Evolutionary conservation across 139 green algal genomes (phyloP).

Genomic region (Coelastrella sp.): DNA sequence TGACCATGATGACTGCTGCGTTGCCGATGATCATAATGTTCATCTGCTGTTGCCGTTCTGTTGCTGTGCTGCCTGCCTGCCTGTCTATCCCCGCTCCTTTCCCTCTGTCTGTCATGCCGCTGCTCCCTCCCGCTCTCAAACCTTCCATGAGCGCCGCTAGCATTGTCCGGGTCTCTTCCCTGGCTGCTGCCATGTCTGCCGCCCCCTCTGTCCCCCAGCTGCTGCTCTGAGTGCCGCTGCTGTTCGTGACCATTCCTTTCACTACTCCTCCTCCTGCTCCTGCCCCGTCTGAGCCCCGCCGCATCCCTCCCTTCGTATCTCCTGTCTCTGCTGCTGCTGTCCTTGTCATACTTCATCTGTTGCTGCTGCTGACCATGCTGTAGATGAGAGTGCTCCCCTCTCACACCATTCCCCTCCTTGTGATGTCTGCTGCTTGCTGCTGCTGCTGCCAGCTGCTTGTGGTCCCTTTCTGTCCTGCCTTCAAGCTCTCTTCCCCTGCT

Average conservation of each 20-base stretch:
- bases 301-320: too few relatives aligned
- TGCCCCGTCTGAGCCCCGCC: background rate
- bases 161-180: too few relatives aligned
- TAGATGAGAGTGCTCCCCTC: too few relatives aligned
- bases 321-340: background rate
- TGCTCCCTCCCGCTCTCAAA: too few relatives aligned
- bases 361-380: background rate
- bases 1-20: constrained; percentile 1
- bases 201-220: background rate
- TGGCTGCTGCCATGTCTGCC: constrained; percentile 18
- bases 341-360: background rate
- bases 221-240: background rate
- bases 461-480: too few relatives aligned
- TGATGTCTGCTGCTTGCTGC: too few relatives aligned
- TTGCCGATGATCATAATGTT: background rate
- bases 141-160: too few relatives aligned
- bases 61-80: background rate
- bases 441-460: background rate
- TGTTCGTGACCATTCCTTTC: background rate
- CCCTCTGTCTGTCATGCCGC: background rate
- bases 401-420: too few relatives aligned
- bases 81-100: background rate
- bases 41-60: background rate
- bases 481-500: too few relatives aligned
- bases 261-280: constrained; percentile 31